A percentile compares a stretch with the other conserved stretches of the same genome.
Evolutionary conservation across 164 flowering plant species (phyloP).

Genomic region (Hamamelis virginiana): DNA sequence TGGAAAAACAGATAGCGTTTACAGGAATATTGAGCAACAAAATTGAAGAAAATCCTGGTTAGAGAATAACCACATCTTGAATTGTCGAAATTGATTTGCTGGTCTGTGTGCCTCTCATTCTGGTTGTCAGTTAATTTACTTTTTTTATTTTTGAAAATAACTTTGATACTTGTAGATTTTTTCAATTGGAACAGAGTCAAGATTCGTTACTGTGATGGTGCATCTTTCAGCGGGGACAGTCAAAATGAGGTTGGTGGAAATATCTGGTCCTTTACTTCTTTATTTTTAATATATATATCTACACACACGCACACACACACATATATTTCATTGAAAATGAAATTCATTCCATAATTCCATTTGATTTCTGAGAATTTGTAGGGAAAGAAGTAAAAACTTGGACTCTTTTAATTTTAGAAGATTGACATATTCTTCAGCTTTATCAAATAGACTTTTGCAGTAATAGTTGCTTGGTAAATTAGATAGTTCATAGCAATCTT

Average conservation of each 20-base stretch:
- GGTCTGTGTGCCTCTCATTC: no score
- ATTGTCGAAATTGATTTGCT: no score
- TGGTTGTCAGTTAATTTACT: no score
- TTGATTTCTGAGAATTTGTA: no score
- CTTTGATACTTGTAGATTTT: constrained; percentile 60
- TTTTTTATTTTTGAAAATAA: neutral
- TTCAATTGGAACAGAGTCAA: constrained; percentile 95
- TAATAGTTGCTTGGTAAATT: no score
- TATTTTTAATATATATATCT: no score
- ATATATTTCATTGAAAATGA: neutral
- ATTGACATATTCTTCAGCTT: no score
- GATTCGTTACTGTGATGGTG: constrained; percentile 94
- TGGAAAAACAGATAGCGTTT: constrained; percentile 73
- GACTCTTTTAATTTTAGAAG: no score
- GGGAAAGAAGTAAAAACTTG: no score
- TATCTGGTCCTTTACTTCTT: neutral
- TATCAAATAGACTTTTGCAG: no score
- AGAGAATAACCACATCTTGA: neutral
- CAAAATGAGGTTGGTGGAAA: constrained; percentile 57
- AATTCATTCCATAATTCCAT: no score
- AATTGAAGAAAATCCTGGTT: constrained; percentile 88
- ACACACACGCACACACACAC: neutral
- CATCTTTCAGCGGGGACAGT: constrained; percentile 83
- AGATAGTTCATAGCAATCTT: no score
- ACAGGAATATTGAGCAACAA: constrained; percentile 91